phyloP scores from a whole-genome alignment of 2,329 filamentous ascomycete species.

The Trematosphaeria pertusa region DNA sequence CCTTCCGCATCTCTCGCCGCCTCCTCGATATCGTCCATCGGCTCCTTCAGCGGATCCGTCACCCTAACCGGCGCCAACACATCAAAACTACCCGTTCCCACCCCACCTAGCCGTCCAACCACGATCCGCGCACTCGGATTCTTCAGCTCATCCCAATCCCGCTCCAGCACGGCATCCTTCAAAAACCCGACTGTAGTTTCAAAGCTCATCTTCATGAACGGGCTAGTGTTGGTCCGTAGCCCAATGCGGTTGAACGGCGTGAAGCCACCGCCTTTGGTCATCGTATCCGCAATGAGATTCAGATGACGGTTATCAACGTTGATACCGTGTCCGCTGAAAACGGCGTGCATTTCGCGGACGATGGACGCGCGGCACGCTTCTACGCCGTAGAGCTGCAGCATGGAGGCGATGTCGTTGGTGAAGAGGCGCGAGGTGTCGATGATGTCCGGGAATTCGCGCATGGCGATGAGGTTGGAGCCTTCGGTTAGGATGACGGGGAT shows the following conservation, averaged over 20 bases:
- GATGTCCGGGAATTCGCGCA: conserved; percentile 85
- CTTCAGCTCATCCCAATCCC: conserved; percentile 86
- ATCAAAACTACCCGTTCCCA: conserved; percentile 93
- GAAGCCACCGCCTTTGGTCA: conserved; percentile 93
- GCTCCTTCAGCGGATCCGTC: conserved; percentile 35
- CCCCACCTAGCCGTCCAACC: conserved; percentile 78
- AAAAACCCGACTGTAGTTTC: conserved; percentile 96
- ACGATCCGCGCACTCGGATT: conserved; percentile 90
- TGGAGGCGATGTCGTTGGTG: conserved; percentile 90
- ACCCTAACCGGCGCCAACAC: conserved; percentile 62
- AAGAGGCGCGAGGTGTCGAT: conserved; percentile 86
- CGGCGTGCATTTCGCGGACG: conserved; percentile 80
- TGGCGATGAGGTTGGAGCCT: conserved; percentile 87
- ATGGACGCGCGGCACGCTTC: conserved; percentile 91
- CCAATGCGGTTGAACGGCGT: conserved; percentile 92
- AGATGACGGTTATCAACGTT: conserved; percentile 89
- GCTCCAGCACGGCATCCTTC: conserved; percentile 87
- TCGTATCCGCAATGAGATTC: conserved; percentile 94
- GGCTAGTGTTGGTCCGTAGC: conserved; percentile 81
- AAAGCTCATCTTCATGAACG: conserved; percentile 99
- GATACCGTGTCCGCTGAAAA: conserved; percentile 93
- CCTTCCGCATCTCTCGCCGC: conserved; percentile 20
- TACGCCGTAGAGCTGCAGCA: conserved; percentile 87
- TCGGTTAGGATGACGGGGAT: conserved; percentile 70
- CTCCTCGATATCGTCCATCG: conserved; percentile 12